phyloP scores from a whole-genome alignment of 345 rosid genomes.

The Eucalyptus leucophloia region DNA sequence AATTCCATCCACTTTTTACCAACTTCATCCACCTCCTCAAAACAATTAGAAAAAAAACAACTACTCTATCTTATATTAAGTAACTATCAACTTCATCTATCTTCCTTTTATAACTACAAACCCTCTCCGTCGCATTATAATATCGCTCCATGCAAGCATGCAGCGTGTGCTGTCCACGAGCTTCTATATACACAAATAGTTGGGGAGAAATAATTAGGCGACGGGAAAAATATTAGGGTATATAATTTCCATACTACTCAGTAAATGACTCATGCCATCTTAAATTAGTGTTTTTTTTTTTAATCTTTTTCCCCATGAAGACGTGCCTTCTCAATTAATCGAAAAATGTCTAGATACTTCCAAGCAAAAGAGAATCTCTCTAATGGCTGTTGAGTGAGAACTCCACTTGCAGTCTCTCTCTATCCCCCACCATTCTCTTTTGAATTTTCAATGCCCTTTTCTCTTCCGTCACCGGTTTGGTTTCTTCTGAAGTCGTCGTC shows the following conservation, averaged over 20 bases:
- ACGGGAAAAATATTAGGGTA: not conserved
- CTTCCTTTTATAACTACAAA: not conserved
- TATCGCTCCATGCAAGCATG: not conserved
- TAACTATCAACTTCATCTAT: not conserved
- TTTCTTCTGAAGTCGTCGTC: not conserved
- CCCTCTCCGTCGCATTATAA: not conserved
- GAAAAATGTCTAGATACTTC: not conserved
- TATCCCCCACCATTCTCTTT: not conserved
- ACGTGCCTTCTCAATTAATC: not conserved
- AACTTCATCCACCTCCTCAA: not conserved
- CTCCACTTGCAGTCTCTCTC: not conserved
- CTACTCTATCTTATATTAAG: not conserved
- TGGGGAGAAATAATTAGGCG: accelerated
- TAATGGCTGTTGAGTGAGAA: not conserved
- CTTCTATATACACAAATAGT: not conserved
- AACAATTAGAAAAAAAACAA: not conserved
- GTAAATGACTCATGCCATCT: no score
- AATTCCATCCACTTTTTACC: not conserved
- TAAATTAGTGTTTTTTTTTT: not conserved
- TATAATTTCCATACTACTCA: no score
- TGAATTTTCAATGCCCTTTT: not conserved
- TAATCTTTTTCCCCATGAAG: not conserved
- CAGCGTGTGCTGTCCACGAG: accelerated
- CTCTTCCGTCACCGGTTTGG: not conserved
- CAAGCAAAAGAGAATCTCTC: not conserved